These are phyloP conservation scores for Monoraphidium neglectum DNA, from an alignment of 139 green algal species.

Conservation along the genomic window DNA sequence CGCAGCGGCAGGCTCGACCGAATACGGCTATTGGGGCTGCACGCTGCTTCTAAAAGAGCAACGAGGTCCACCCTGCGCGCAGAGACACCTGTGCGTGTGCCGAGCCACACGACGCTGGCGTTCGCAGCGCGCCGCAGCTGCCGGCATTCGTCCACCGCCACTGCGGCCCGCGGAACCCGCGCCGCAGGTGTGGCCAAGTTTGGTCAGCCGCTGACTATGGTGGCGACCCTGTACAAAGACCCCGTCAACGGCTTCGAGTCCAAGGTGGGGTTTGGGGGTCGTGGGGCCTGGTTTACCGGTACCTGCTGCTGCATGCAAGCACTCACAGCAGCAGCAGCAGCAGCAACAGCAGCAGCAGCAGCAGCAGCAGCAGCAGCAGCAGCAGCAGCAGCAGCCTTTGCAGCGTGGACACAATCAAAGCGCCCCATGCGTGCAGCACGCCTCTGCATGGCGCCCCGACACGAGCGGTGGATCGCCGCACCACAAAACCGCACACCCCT, in stretches of 20 bases:
- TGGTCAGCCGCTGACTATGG: slow-evolving; percentile 60
- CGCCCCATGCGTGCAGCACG: too few species aligned
- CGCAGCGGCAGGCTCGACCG: background rate
- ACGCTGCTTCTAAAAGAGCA: background rate
- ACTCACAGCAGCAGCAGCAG: background rate
- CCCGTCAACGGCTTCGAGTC: slow-evolving; percentile 41
- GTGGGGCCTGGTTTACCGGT: too few species aligned
- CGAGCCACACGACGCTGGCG: too few species aligned
- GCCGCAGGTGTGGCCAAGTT: slow-evolving; percentile 48
- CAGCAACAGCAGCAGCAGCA: background rate
- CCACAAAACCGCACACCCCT: background rate
- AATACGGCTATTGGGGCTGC: background rate
- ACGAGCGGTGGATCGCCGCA: too few species aligned
- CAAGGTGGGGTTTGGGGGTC: slow-evolving; percentile 37
- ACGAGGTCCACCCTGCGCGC: background rate
- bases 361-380: background rate
- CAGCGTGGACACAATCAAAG: background rate
- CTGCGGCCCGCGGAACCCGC: background rate
- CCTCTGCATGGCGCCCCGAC: too few species aligned
- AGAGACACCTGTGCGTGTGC: background rate
- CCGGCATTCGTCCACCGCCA: too few species aligned
- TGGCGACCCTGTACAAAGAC: slow-evolving; percentile 54
- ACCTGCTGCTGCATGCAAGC: background rate
- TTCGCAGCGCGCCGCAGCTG: background rate
- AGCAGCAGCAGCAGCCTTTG: background rate